Percentiles rank a stretch among this genome's conserved stretches.
Conservation (phyloP, 805 yeast species). For the Kodamaea jinghongensis region DNA sequence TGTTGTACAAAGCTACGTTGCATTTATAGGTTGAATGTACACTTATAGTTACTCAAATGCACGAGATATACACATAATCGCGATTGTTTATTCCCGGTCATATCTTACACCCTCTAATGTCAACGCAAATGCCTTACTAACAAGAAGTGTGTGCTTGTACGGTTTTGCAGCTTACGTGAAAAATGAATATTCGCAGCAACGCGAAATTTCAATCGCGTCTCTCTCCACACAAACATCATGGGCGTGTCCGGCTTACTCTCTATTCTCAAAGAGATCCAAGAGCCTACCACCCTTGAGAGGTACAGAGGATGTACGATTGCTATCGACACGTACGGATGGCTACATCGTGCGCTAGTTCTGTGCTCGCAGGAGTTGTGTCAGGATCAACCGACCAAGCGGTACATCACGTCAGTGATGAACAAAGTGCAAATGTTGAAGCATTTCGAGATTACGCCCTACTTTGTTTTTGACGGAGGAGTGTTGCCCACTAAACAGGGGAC, state of each 20-base stretch:
- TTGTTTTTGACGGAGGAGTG: conserved; percentile 92
- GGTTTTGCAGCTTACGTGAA: too few species aligned
- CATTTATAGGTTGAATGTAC: too few species aligned
- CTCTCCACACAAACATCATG: conserved; percentile 39
- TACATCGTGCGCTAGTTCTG: conserved; percentile 78
- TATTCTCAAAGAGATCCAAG: conserved; percentile 72
- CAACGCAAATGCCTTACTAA: too few species aligned
- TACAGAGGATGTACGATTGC: conserved; percentile 78
- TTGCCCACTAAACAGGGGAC: conserved; percentile 77
- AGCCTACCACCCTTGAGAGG: conserved; percentile 51
- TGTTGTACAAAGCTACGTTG: too few species aligned
- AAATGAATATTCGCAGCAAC: too few species aligned
- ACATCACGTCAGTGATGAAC: conserved; percentile 65
- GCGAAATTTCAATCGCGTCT: neutral
- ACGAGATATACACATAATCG: too few species aligned
- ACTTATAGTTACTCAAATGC: too few species aligned
- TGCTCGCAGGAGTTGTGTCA: conserved; percentile 82
- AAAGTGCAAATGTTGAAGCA: conserved; percentile 62
- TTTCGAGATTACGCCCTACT: conserved; percentile 73
- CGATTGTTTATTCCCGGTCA: too few species aligned
- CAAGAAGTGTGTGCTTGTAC: too few species aligned
- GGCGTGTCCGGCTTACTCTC: conserved; percentile 83
- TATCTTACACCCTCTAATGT: too few species aligned
- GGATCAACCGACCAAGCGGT: conserved; percentile 67
- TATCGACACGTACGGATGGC: conserved; percentile 96